Evolutionary conservation across 2,329 filamentous ascomycete species (phyloP).

Genomic region (Microdochium bolleyi): DNA sequence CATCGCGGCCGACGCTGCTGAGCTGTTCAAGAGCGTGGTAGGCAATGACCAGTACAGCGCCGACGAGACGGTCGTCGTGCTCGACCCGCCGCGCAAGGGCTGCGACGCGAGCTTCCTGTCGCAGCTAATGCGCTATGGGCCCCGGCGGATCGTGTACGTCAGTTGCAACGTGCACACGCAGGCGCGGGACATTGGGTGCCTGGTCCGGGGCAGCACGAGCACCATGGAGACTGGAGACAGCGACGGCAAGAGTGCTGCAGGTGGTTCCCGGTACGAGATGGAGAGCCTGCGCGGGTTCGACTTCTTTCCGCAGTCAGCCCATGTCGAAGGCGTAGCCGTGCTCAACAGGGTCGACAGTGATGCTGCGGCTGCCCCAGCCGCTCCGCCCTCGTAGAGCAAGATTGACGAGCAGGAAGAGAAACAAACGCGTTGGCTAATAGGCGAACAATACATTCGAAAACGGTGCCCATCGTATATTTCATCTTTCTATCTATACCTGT

Average conservation of each 20-base stretch:
- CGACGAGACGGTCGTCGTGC: conserved; percentile 83
- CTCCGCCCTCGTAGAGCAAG: background rate
- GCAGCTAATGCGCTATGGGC: conserved; percentile 73
- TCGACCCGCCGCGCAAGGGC: conserved; percentile 94
- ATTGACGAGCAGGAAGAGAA: background rate
- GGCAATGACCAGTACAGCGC: conserved; percentile 55
- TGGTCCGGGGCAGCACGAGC: conserved; percentile 52
- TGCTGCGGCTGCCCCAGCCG: too few species aligned
- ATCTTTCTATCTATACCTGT: too few species aligned
- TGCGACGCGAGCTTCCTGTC: conserved; percentile 78
- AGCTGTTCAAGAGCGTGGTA: conserved; percentile 68
- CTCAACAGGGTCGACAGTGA: conserved; percentile 46
- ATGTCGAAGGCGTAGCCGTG: conserved; percentile 62
- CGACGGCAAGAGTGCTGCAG: conserved; percentile 16
- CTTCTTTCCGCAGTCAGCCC: conserved; percentile 85
- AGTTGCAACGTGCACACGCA: conserved; percentile 98
- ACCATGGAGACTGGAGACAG: conserved; percentile 14
- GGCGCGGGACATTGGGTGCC: conserved; percentile 80
- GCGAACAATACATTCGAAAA: too few species aligned
- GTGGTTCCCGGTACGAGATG: conserved; percentile 60
- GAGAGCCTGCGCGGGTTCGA: conserved; percentile 91
- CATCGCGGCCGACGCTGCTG: conserved; percentile 78
- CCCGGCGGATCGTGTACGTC: conserved; percentile 80
- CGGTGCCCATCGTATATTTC: too few species aligned
- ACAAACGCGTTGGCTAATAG: too few species aligned